Evolutionary conservation across 192 early-diverging fungal genomes (phyloP).

Genomic region (Helicostylum pulchrum): DNA sequence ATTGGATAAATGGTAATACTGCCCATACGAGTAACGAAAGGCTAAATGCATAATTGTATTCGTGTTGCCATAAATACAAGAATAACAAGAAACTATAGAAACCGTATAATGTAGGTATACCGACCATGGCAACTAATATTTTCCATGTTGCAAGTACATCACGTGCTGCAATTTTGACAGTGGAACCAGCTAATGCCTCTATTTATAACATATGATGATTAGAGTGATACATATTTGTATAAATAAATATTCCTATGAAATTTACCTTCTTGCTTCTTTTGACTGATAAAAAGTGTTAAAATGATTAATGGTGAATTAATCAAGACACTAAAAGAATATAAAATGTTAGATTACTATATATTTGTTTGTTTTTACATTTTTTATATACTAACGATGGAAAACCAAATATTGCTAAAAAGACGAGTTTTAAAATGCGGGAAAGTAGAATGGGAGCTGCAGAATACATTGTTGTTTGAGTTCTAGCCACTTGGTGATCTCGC

Average conservation of each 20-base stretch:
- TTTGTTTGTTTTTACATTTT: neutral
- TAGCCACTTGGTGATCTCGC: slow-evolving; percentile 92
- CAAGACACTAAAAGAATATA: slow-evolving; percentile 44
- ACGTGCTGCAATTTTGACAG: slow-evolving; percentile 88
- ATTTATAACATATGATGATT: neutral
- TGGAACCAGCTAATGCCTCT: slow-evolving; percentile 83
- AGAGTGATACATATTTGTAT: neutral
- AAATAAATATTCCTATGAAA: neutral
- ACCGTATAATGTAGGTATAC: slow-evolving; percentile 69
- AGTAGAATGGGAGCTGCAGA: slow-evolving; percentile 65
- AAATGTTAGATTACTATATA: neutral
- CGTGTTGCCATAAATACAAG: slow-evolving; percentile 3
- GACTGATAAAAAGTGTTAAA: slow-evolving; percentile 22
- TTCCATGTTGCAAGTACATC: slow-evolving; percentile 99
- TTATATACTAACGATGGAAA: slow-evolving; percentile 71
- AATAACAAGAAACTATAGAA: slow-evolving; percentile 60
- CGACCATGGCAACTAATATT: slow-evolving; percentile 68
- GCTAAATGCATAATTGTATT: neutral
- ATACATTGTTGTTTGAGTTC: slow-evolving; percentile 62
- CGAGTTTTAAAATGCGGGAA: slow-evolving; percentile 62
- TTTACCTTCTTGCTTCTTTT: slow-evolving; percentile 34
- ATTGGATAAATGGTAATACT: slow-evolving; percentile 60
- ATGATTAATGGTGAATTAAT: slow-evolving; percentile 33
- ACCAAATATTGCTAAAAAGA: slow-evolving; percentile 71
- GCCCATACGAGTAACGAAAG: slow-evolving; percentile 26